Percentiles rank a stretch among this genome's conserved stretches.
These are phyloP conservation scores for Medicago lupulina DNA, from an alignment of 306 rosid species.

Conservation along the genomic window DNA sequence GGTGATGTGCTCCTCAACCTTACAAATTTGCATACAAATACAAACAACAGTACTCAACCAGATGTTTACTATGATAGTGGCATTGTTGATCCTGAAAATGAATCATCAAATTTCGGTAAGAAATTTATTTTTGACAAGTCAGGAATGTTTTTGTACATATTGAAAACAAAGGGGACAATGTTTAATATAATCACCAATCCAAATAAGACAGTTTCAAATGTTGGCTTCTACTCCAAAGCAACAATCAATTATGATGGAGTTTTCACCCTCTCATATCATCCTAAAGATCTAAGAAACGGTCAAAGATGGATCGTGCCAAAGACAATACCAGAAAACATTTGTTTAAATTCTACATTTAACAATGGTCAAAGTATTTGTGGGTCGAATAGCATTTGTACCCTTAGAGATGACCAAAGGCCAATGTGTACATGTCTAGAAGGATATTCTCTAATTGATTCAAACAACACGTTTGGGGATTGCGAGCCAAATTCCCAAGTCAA, in stretches of 20 bases:
- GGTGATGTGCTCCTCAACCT: conserved; percentile 43
- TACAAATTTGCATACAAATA: conserved; percentile 27
- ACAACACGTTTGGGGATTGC: conserved; percentile 33
- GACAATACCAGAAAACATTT: conserved; percentile 44
- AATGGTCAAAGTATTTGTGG: conserved; percentile 54
- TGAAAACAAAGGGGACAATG: conserved; percentile 35
- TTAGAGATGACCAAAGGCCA: conserved; percentile 35
- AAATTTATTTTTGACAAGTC: conserved; percentile 44
- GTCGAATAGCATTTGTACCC: conserved; percentile 52
- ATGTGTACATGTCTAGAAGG: conserved; percentile 17
- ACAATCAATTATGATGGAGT: conserved; percentile 56
- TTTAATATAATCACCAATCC: neutral
- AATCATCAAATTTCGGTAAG: conserved; percentile 26
- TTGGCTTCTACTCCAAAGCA: conserved; percentile 44
- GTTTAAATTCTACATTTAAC: neutral
- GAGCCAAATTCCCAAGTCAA: conserved; percentile 32
- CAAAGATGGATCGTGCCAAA: conserved; percentile 31
- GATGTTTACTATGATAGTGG: conserved; percentile 9
- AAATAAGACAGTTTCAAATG: neutral
- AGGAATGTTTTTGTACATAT: conserved; percentile 42
- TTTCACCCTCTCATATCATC: conserved; percentile 42
- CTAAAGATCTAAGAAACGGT: conserved; percentile 18
- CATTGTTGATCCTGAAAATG: neutral
- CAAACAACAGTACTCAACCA: neutral
- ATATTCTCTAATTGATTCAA: conserved; percentile 35